A percentile compares a stretch with the other conserved stretches of the same genome.
Conservation (phyloP, 441 rosid genomes). For the Bruguiera hainesii region DNA sequence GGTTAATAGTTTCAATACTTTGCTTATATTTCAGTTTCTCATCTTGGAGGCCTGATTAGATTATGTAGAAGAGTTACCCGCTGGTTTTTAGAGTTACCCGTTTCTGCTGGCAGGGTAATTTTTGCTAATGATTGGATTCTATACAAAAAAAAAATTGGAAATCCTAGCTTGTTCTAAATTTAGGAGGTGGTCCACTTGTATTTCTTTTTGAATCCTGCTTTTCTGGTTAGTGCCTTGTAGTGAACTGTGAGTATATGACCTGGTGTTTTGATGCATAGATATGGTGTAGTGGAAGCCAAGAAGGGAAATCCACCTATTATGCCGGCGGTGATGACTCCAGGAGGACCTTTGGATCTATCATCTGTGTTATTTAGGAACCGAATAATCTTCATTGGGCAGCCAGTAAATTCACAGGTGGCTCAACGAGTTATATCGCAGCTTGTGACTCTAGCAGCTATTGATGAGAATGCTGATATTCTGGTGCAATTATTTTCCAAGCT, state of each 20-base stretch:
- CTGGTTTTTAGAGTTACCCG: background rate
- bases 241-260: conserved; percentile 7
- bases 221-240: background rate
- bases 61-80: background rate
- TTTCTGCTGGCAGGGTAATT: background rate
- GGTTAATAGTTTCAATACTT: background rate
- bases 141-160: background rate
- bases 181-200: background rate
- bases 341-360: conserved; percentile 81
- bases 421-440: conserved; percentile 90
- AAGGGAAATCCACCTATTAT: conserved; percentile 76
- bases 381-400: conserved; percentile 82
- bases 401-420: conserved; percentile 77
- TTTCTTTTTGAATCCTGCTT: conserved; percentile 10
- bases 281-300: conserved; percentile 45
- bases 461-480: conserved; percentile 84
- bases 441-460: conserved; percentile 74
- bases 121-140: background rate
- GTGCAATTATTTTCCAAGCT: conserved; percentile 30
- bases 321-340: conserved; percentile 90
- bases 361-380: conserved; percentile 77
- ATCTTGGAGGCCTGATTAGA: background rate
- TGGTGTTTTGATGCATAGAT: conserved; percentile 27
- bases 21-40: too few species aligned
- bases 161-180: conserved; percentile 11